Base-by-base conservation (phyloP, 2,329 filamentous ascomycete genomes). In the Hypomyces rosellus region DNA sequence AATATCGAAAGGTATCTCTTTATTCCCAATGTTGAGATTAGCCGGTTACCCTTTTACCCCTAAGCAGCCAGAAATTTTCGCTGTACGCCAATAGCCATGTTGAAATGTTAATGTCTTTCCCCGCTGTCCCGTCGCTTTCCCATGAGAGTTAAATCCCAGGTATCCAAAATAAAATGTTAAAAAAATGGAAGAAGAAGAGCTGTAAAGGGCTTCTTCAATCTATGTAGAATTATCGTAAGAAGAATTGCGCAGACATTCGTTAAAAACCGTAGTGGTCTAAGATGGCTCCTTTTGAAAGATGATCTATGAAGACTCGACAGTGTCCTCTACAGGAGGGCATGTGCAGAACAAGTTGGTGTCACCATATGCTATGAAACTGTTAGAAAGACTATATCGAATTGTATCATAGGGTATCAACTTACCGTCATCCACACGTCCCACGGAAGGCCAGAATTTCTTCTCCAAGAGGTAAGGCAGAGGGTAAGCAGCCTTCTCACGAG, bases 391-490 rank as follows among this genome's bases (percentile, higher is more conserved):
- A 9, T 8, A 15, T 9, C 36, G 9, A 12, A 7, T 34, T 9
- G 15, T 5, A 25, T 12, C 5, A 46, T 38, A 6, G 15, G 36
- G 9, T 18, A 3, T 30, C 37, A 43, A 76, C 86, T 77, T 69
- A 92, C 88, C 80, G 74, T 96, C 92, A 66, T 97, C 88, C 16
- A 96, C 76, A 66, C 92, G 80, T 6, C 86, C 89, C 13, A 96
- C 89, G 34, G 76, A 84, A 0, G 92, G 91, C 92, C 92, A 97
- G 73, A 96, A 96, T 76, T 97, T 97, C 85, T 95, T 96, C 80
- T 96, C 88, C 67, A 81, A 80, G 55, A 97, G 71, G 71, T 82
- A 95, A 0, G 83, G 75, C 55, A 95, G 66, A 15, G 92, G 92
- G 66, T 96, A 97, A 0, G 89, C 92, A 0, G 92, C 92, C 70